Base-by-base conservation (phyloP, 1,284 basidiomycete species). In the Heimioporus retisporus region DNA sequence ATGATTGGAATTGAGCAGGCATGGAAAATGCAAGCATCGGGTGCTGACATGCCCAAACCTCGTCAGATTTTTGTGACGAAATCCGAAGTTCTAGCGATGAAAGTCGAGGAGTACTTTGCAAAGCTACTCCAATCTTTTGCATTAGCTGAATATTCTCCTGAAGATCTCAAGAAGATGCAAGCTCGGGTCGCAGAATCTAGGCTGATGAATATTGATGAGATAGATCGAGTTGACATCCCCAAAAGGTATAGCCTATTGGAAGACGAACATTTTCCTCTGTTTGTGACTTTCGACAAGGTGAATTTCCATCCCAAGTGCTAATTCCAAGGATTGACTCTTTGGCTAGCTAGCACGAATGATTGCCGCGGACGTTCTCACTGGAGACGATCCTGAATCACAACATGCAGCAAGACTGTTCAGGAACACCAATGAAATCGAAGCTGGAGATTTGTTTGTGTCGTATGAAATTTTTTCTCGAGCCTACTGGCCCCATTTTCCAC, bases 21-120 rank as follows among this genome's bases (percentile, higher is more conserved):
- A 2, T 88, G 84, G 77, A 79, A 84, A 54, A 67, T 80, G 40
- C 75, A 75, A 19, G 6, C 42, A 43, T 58, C 63, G 15, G 46
- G 55, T 2, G 42, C 44, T 4, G 71, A 71, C 8, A 71, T 81
- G 42, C 72, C 76, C 11, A 83, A 82, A 64, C 87, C 88, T 1
- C 85, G 90, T 23, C 92, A 93, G 71, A 78, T 93, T 4, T 93
- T 93, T 69, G 88, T 94, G 1, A 93, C 92, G 0, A 88, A 92
- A 73, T 93, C 91, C 4, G 81, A 82, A 25, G 82, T 90, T 13
- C 83, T 93, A 8, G 90, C 90, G 0, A 81, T 79, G 48, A 91
- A 90, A 66, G 91, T 93, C 23, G 83, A 89, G 70, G 88, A 90
- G 65, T 91, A 90, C 69, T 94, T 88, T 70, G 65, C 69, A 14